Conservation (phyloP, 768 basidiomycete genomes). For the Lentinus brumalis region DNA sequence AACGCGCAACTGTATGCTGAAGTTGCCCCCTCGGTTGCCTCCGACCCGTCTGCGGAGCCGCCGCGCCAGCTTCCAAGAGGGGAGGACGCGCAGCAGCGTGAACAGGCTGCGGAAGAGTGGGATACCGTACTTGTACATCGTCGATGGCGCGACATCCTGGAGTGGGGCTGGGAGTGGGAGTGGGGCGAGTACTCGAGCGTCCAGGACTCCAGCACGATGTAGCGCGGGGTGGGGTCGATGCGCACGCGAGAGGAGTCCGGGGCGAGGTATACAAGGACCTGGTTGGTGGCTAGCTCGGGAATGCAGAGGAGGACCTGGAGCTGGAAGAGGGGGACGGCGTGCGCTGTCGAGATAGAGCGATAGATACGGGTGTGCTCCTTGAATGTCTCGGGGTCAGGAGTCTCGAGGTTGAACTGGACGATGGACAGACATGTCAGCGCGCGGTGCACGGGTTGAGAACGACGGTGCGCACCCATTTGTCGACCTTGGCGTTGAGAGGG, state of each 20-base stretch:
- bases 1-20: constrained; percentile 52
- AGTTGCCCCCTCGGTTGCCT: constrained; percentile 43
- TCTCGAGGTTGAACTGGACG: constrained; percentile 78
- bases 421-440: constrained; percentile 4
- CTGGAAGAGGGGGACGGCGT: constrained; percentile 51
- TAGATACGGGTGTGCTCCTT: constrained; percentile 64
- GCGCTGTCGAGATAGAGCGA: constrained; percentile 51
- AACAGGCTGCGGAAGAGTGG: constrained; percentile 78
- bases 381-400: constrained; percentile 70
- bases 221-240: constrained; percentile 67
- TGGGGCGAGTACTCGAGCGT: constrained; percentile 46
- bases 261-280: constrained; percentile 69
- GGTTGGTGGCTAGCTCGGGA: constrained; percentile 68
- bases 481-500: constrained; percentile 51
- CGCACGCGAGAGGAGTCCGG: constrained; percentile 61
- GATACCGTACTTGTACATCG: constrained; percentile 85
- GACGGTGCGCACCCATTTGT: constrained; percentile 72
- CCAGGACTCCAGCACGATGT: constrained; percentile 77
- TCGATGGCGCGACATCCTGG: constrained; percentile 60
- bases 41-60: constrained; percentile 52
- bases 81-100: constrained; percentile 71
- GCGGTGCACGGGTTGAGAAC: neutral
- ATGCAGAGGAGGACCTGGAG: constrained; percentile 71
- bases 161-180: constrained; percentile 13
- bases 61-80: constrained; percentile 73